Conservation (phyloP, 768 basidiomycete genomes). For the Lenzites betulinus region DNA sequence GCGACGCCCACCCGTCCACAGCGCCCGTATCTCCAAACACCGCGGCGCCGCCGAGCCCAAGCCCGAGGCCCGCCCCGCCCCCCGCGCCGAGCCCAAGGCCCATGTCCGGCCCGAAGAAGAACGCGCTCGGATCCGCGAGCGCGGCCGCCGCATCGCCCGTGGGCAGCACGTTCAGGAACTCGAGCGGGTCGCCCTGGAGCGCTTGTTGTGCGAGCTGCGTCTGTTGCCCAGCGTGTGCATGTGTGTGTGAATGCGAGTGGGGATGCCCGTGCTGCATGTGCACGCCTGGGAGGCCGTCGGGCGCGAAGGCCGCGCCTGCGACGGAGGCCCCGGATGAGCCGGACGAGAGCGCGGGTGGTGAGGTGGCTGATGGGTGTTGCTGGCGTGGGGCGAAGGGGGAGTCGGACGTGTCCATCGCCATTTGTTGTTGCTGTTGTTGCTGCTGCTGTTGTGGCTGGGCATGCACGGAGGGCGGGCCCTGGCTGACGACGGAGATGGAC, state of each 20-base stretch:
- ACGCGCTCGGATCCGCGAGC: slow-evolving; percentile 16
- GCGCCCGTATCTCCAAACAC: slow-evolving; percentile 28
- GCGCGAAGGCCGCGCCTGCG: neutral
- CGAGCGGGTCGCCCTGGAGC: slow-evolving; percentile 6
- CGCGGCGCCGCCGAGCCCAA: slow-evolving; percentile 31
- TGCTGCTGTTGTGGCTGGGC: too few species aligned
- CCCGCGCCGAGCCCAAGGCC: slow-evolving; percentile 9
- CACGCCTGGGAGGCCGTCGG: neutral
- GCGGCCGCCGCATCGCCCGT: neutral
- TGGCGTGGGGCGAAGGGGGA: neutral
- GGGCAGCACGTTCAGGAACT: slow-evolving; percentile 13
- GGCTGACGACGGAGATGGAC: slow-evolving; percentile 32
- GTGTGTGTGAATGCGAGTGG: neutral
- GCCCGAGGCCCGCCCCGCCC: slow-evolving; percentile 37
- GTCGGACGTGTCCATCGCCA: neutral
- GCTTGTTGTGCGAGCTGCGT: too few species aligned
- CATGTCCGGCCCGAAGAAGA: slow-evolving; percentile 42
- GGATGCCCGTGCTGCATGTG: neutral
- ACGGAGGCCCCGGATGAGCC: neutral
- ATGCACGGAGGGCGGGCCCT: neutral
- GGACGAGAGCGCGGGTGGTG: neutral
- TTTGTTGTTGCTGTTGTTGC: slow-evolving; percentile 2
- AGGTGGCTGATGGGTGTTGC: neutral
- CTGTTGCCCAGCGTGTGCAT: neutral
- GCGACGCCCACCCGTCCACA: slow-evolving; percentile 66